Conservation (phyloP, 108 stramenopile genomes). For the Stephanodiscus triporus region DNA sequence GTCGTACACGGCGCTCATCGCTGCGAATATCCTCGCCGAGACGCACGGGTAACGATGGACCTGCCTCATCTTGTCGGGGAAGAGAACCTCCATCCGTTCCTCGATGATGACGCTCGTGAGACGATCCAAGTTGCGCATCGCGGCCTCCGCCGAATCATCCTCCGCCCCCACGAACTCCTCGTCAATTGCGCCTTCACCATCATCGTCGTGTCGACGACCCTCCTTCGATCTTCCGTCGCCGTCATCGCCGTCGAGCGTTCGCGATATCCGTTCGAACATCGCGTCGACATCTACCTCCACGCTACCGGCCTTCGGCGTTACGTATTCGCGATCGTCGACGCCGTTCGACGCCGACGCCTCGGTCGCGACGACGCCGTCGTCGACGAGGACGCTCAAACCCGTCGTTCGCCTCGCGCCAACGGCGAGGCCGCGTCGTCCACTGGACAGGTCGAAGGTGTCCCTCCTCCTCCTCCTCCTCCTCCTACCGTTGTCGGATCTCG, state of each 20-base stretch:
- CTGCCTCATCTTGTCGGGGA: conserved; percentile 26
- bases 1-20: conserved; percentile 35
- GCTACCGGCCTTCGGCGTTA: conserved; percentile 12
- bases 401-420: background rate
- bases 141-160: background rate
- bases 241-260: background rate
- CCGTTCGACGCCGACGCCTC: background rate
- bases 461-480: no score
- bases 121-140: conserved; percentile 11
- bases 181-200: background rate
- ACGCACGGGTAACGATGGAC: conserved; percentile 44
- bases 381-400: background rate
- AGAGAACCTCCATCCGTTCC: conserved; percentile 20
- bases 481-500: background rate
- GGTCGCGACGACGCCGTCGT: background rate
- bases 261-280: conserved; percentile 2
- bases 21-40: conserved; percentile 51
- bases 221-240: background rate
- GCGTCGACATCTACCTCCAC: background rate
- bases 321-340: background rate
- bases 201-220: background rate
- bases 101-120: conserved; percentile 26
- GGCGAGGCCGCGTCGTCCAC: conserved; percentile 11
- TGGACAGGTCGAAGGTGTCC: conserved; percentile 47
- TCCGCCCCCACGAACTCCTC: no score